Evolutionary conservation across 192 early-diverging fungal species (phyloP).

Genomic region (Backusella parvicylindrica): DNA sequence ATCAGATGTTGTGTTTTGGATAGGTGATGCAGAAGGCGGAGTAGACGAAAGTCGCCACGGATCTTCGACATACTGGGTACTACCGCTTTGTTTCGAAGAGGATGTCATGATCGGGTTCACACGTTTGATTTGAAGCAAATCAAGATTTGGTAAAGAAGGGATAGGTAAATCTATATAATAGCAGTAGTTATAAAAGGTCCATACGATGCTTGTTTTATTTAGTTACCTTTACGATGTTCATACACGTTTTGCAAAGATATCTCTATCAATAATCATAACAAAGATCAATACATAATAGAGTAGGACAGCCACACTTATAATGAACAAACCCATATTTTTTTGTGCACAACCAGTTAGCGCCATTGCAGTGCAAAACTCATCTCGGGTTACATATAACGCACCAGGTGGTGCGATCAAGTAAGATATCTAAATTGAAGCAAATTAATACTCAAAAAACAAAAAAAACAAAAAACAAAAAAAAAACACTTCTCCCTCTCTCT

Average conservation of each 20-base stretch:
- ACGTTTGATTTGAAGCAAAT: constrained; percentile 35
- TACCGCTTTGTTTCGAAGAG: neutral
- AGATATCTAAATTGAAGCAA: too few species aligned
- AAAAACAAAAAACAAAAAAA: neutral
- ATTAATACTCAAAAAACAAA: too few species aligned
- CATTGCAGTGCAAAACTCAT: constrained; percentile 66
- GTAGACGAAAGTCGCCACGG: constrained; percentile 12
- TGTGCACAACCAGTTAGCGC: constrained; percentile 68
- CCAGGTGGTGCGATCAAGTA: constrained; percentile 40
- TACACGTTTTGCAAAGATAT: constrained; percentile 59
- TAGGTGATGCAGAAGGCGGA: neutral
- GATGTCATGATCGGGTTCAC: neutral
- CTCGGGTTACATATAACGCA: constrained; percentile 42
- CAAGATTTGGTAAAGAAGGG: constrained; percentile 55
- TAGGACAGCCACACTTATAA: too few species aligned
- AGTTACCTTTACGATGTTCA: constrained; percentile 52
- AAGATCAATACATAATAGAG: neutral
- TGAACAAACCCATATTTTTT: constrained; percentile 59
- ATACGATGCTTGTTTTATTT: too few species aligned
- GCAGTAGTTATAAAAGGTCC: too few species aligned
- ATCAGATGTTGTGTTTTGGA: neutral
- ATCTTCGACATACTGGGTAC: neutral
- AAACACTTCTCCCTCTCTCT: neutral
- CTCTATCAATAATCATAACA: constrained; percentile 19
- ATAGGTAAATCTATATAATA: constrained; percentile 50